These are phyloP conservation scores for Colletotrichum filicis DNA, from an alignment of 2,329 filamentous ascomycete genomes.

Conservation along the genomic window DNA sequence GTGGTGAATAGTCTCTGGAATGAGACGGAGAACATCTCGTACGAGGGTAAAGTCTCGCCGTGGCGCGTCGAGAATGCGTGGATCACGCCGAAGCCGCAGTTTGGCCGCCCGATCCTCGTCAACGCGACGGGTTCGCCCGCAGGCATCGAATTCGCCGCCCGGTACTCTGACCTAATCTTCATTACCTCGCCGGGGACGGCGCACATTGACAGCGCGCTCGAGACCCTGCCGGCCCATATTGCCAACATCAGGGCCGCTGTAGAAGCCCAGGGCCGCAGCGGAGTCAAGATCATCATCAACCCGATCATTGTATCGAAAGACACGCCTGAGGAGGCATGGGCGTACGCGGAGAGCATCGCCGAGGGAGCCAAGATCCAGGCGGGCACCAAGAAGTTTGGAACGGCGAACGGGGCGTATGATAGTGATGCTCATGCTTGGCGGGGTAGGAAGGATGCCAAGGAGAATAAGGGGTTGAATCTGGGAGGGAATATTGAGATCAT, in stretches of 20 bases:
- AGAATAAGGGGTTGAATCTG: neutral
- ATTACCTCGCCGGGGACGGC: constrained; percentile 13
- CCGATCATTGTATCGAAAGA: constrained; percentile 5
- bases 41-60: constrained; percentile 1
- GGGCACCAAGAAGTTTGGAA: constrained; percentile 1
- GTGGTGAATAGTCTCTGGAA: constrained; percentile 84
- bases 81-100: constrained; percentile 6
- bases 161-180: constrained; percentile 11
- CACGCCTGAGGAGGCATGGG: neutral
- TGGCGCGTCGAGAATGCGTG: constrained; percentile 13
- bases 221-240: constrained; percentile 12
- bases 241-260: constrained; percentile 6
- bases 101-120: neutral
- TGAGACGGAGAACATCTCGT: constrained; percentile 81
- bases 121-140: constrained; percentile 14
- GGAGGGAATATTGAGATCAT: constrained; percentile 15
- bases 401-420: neutral
- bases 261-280: neutral
- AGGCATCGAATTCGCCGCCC: constrained; percentile 15
- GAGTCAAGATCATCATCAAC: constrained; percentile 16
- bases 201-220: constrained; percentile 9
- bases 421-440: constrained; percentile 5
- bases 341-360: constrained; percentile 3
- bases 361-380: constrained; percentile 6
- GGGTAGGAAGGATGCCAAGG: neutral